phyloP scores from a whole-genome alignment of 1,139 yeast genomes.

The Kurtzmaniella quercitrusa region DNA sequence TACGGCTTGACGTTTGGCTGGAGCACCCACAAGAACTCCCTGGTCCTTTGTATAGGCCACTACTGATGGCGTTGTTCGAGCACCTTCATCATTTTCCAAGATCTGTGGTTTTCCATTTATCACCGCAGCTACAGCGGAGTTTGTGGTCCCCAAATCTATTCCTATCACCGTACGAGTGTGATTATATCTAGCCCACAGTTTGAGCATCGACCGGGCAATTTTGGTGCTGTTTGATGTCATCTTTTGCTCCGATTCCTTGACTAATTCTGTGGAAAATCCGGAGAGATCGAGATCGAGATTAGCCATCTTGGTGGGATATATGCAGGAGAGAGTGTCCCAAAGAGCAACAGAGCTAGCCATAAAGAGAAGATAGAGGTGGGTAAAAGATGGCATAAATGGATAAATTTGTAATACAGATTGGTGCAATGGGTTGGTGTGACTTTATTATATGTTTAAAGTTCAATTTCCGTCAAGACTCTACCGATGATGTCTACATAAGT shows the following conservation, averaged over 20 bases:
- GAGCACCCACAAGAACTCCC: constrained; percentile 48
- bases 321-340: too few relatives aligned
- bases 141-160: constrained; percentile 77
- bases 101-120: constrained; percentile 46
- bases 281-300: background rate
- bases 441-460: too few relatives aligned
- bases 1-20: constrained; percentile 65
- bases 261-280: background rate
- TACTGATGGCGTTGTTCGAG: constrained; percentile 68
- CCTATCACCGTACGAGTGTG: constrained; percentile 53
- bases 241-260: background rate
- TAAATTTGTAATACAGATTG: too few relatives aligned
- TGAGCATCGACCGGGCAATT: background rate
- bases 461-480: too few relatives aligned
- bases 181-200: constrained; percentile 7
- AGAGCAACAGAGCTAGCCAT: too few relatives aligned
- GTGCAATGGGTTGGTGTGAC: too few relatives aligned
- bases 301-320: too few relatives aligned
- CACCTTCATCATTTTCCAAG: constrained; percentile 65
- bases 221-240: background rate
- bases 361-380: too few relatives aligned
- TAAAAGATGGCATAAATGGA: too few relatives aligned
- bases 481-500: too few relatives aligned
- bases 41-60: constrained; percentile 48
- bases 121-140: constrained; percentile 74